phyloP scores from a whole-genome alignment of 2,329 filamentous ascomycete species.

The Metarhizium album region DNA sequence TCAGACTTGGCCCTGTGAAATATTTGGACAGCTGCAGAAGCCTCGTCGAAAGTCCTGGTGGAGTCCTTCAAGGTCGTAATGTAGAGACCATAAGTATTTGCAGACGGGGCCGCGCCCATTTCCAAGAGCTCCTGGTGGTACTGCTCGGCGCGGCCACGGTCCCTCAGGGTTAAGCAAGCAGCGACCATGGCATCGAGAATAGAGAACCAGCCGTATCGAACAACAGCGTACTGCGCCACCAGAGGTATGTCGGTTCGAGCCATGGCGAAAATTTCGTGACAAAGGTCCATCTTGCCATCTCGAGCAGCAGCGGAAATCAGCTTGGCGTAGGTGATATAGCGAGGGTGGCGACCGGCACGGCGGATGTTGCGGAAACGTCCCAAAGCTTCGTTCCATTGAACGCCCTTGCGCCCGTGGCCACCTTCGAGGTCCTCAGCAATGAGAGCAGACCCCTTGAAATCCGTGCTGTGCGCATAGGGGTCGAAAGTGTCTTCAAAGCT shows the following conservation, averaged over 20 bases:
- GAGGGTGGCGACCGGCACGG: constrained; percentile 77
- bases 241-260: constrained; percentile 82
- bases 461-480: constrained; percentile 80
- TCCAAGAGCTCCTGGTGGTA: constrained; percentile 87
- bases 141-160: constrained; percentile 69
- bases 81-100: constrained; percentile 96
- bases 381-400: constrained; percentile 70
- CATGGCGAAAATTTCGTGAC: constrained; percentile 80
- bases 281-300: constrained; percentile 69
- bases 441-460: constrained; percentile 84
- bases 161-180: constrained; percentile 73
- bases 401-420: constrained; percentile 58
- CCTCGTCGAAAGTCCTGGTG: constrained; percentile 95
- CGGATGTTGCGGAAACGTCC: constrained; percentile 86
- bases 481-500: constrained; percentile 76
- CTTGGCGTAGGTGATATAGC: constrained; percentile 96
- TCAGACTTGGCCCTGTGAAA: constrained; percentile 90
- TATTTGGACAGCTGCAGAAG: constrained; percentile 92
- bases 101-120: constrained; percentile 84
- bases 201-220: constrained; percentile 91
- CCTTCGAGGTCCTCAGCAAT: constrained; percentile 88
- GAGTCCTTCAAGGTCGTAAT: constrained; percentile 99
- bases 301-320: constrained; percentile 84
- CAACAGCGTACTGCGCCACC: constrained; percentile 70
- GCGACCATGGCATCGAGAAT: constrained; percentile 96